These are phyloP conservation scores for Camellia oleifera DNA, from an alignment of 179 eudicot genomes.

Conservation along the genomic window DNA sequence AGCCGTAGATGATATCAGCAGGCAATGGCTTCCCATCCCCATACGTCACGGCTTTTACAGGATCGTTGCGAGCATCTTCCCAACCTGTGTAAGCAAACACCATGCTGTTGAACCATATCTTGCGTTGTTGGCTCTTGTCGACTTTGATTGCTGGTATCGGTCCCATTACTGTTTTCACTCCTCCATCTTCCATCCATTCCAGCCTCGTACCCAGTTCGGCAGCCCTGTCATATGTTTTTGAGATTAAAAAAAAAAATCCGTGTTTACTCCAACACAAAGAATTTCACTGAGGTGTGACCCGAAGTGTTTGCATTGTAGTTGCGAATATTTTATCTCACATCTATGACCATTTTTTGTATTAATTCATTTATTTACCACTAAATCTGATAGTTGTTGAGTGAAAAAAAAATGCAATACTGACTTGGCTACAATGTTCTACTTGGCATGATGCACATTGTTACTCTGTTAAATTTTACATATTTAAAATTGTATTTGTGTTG, in stretches of 20 bases:
- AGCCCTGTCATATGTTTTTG: constrained; percentile 42
- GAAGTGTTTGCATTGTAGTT: too few species aligned
- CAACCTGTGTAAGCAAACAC: constrained; percentile 82
- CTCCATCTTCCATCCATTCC: constrained; percentile 68
- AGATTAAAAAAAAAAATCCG: too few species aligned
- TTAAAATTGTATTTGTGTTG: too few species aligned
- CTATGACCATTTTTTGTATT: too few species aligned
- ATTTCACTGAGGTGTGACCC: too few species aligned
- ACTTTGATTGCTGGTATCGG: constrained; percentile 74
- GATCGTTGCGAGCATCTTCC: constrained; percentile 68
- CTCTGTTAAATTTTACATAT: too few species aligned
- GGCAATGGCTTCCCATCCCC: constrained; percentile 77
- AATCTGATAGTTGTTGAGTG: too few species aligned
- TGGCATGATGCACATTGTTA: too few species aligned
- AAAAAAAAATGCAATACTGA: neutral
- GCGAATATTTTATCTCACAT: neutral
- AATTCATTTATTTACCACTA: too few species aligned
- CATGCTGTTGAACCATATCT: constrained; percentile 94
- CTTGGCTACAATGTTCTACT: too few species aligned
- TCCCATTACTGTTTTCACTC: constrained; percentile 67
- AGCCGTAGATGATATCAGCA: constrained; percentile 43
- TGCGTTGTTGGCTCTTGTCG: constrained; percentile 53
- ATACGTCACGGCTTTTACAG: constrained; percentile 69
- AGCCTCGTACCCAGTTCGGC: constrained; percentile 69
- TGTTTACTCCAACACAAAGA: too few species aligned